Percentiles rank a stretch among this genome's conserved stretches.
These are phyloP conservation scores for Diaporthe velutina DNA, from an alignment of 2,329 filamentous ascomycete species.

Conservation along the genomic window DNA sequence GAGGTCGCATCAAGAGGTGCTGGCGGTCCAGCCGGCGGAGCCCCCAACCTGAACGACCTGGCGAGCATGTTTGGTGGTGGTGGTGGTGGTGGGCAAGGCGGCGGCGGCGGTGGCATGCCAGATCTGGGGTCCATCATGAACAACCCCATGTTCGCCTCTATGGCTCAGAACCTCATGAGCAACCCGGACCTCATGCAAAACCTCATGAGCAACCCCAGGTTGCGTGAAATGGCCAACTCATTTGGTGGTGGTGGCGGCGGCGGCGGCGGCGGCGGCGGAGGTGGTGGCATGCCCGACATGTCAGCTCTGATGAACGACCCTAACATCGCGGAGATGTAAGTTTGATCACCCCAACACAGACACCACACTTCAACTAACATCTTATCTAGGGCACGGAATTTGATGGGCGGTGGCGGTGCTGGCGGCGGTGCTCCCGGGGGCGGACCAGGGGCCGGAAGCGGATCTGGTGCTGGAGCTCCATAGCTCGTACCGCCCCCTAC, in stretches of 20 bases:
- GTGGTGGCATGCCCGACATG: constrained; percentile 92
- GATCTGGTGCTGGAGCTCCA: constrained; percentile 25
- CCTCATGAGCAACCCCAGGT: constrained; percentile 92
- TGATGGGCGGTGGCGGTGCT: constrained; percentile 47
- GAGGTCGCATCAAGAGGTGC: constrained; percentile 53
- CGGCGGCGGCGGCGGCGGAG: constrained; percentile 51
- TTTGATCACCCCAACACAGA: constrained; percentile 44
- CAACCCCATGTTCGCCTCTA: constrained; percentile 98
- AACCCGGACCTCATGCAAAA: constrained; percentile 94
- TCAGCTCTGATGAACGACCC: constrained; percentile 91
- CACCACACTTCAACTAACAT: constrained; percentile 18
- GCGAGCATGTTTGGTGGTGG: constrained; percentile 80
- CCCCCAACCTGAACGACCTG: constrained; percentile 76
- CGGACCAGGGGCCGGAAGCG: constrained; percentile 32
- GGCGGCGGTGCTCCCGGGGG: constrained; percentile 43
- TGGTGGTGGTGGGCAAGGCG: constrained; percentile 64
- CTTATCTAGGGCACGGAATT: constrained; percentile 44
- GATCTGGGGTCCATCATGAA: constrained; percentile 90
- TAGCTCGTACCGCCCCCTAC: background rate
- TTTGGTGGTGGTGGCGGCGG: constrained; percentile 57
- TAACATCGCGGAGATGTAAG: constrained; percentile 92
- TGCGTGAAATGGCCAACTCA: constrained; percentile 87
- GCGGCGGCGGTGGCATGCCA: constrained; percentile 80
- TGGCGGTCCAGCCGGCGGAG: constrained; percentile 58
- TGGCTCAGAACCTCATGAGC: constrained; percentile 97